These are phyloP conservation scores for Exophiala dermatitidis DNA, from an alignment of 2,329 filamentous ascomycete species.

Conservation along the genomic window DNA sequence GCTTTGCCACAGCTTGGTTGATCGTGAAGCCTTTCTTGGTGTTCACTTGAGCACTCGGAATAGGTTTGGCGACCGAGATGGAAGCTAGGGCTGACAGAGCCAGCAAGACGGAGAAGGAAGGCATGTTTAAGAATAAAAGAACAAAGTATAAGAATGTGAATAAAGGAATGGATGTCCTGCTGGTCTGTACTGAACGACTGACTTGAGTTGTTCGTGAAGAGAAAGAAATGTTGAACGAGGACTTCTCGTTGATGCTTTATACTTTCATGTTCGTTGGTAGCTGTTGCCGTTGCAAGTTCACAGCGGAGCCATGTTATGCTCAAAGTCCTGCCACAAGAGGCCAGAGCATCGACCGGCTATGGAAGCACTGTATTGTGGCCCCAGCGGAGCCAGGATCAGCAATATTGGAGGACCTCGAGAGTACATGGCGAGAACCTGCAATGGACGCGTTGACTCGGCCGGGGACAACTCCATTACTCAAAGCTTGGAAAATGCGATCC, in stretches of 20 bases:
- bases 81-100: slow-evolving; percentile 17
- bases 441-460: slow-evolving; percentile 17
- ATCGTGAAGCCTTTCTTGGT: slow-evolving; percentile 24
- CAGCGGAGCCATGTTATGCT: slow-evolving; percentile 4
- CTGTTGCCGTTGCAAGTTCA: neutral
- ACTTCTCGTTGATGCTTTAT: slow-evolving; percentile 12
- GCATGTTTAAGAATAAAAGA: slow-evolving; percentile 17
- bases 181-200: slow-evolving; percentile 15
- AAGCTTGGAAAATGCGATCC: neutral
- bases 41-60: slow-evolving; percentile 6
- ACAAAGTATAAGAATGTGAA: neutral
- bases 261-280: slow-evolving; percentile 5
- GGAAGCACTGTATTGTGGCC: slow-evolving; percentile 9
- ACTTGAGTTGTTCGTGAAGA: slow-evolving; percentile 1
- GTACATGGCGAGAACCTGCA: slow-evolving; percentile 6
- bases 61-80: slow-evolving; percentile 17
- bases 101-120: slow-evolving; percentile 19
- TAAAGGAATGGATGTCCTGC: slow-evolving; percentile 10
- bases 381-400: slow-evolving; percentile 11
- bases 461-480: neutral
- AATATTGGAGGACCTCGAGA: slow-evolving; percentile 13
- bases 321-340: neutral
- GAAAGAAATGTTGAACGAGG: slow-evolving; percentile 1
- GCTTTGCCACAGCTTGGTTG: slow-evolving; percentile 20
- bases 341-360: neutral